Conservation (phyloP, 2,329 filamentous ascomycete species). For the Botryotinia narcissicola region DNA sequence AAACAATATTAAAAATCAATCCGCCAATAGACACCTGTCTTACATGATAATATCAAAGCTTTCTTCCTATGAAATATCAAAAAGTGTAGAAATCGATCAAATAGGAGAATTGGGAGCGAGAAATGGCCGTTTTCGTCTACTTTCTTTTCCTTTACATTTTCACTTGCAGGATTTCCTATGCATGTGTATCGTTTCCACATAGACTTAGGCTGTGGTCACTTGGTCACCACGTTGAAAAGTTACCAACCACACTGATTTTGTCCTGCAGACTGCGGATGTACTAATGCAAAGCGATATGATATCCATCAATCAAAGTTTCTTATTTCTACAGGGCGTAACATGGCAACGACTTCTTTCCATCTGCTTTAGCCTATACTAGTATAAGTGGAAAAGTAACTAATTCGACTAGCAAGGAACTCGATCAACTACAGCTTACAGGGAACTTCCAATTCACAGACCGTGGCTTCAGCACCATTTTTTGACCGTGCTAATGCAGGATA, state of each 20-base stretch:
- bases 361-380: slow-evolving; percentile 6
- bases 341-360: slow-evolving; percentile 14
- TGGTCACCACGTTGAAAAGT: slow-evolving; percentile 22
- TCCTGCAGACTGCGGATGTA: slow-evolving; percentile 22
- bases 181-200: slow-evolving; percentile 11
- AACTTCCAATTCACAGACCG: neutral
- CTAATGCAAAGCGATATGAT: slow-evolving; percentile 21
- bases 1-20: slow-evolving; percentile 1
- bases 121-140: slow-evolving; percentile 14
- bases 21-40: slow-evolving; percentile 1
- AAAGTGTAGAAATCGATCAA: neutral
- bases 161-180: slow-evolving; percentile 19
- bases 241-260: slow-evolving; percentile 23
- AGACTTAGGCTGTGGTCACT: slow-evolving; percentile 14
- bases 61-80: neutral
- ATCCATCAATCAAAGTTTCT: slow-evolving; percentile 19
- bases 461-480: slow-evolving; percentile 2
- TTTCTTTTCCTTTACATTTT: slow-evolving; percentile 7
- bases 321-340: slow-evolving; percentile 19
- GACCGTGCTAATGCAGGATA: slow-evolving; percentile 16
- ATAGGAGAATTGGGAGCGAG: slow-evolving; percentile 4
- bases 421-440: slow-evolving; percentile 7
- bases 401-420: slow-evolving; percentile 12
- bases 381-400: neutral
- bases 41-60: neutral